Base-by-base conservation (phyloP, 345 rosid species). In the Linum tenue region DNA sequence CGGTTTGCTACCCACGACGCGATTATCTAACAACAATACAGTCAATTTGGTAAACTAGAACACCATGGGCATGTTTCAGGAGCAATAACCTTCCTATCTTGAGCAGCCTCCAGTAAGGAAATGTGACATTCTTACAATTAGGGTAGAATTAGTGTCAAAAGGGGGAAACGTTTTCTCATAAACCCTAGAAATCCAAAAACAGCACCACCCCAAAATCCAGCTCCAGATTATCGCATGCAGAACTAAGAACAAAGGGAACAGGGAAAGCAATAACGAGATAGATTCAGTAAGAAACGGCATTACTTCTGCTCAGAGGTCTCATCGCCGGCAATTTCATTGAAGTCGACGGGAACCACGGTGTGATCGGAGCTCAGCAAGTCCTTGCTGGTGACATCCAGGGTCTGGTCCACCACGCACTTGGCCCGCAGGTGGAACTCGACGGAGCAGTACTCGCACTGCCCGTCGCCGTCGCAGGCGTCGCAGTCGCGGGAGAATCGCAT, bases 401-500 rank as follows among this genome's bases (percentile, higher is more conserved):
- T 94, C 68, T 91, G 92, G 72, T 91, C 99, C 14, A 76, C 66
- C 39, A 85, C 73, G 71, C 97, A 90, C 66, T 87, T 91, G 56
- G 95, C 86, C 0, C 87, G 72, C 17, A 92, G 84, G 37, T 76
- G 86, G 66, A 94, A 86, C 90, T 94, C 99, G 39, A 90, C 97
- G 39, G 97, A 90, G 83, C 97, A 90, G 71, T 76, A 90, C 84
- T 90, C 99, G 69, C 97, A 92, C 82, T 94, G 96, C 22, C 95
- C 97, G 51, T 92, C 99, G 0, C 97, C 97, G 59, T 94, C 97
- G 63, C 96, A 94, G 55, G 96, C 94, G 70, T 90, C 97, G 62
- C 97, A 92, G 79, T 90, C 97, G 0, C 97, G 84, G 12, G 98
- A 90, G 86, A 90, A 90, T 15, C 97, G 90, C 97, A 90, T 92